Evolutionary conservation across 1,284 basidiomycete genomes (phyloP), one percentile per base, ranked within the genome.

Genomic region (Coriolopsis trogii): DNA sequence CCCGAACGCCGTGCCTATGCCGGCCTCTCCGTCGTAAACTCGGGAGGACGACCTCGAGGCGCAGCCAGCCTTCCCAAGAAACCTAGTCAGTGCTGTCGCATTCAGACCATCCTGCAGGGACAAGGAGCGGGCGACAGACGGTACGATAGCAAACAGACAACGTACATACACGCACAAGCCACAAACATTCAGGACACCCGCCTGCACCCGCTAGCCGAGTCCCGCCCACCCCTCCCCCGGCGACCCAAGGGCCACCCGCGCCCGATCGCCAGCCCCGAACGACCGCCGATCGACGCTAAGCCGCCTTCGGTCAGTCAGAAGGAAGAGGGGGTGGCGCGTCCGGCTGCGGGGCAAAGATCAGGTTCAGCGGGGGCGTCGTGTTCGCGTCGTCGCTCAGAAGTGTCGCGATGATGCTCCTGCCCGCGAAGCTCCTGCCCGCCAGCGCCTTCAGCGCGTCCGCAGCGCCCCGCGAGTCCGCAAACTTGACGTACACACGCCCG

Each of bases 401-500:
- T 18, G 90, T 91, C 20, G 89, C 89, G 60, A 89, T 87, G 63
- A 97, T 96, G 41, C 91, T 92, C 61, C 95, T 79, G 1, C 95
- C 95, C 39, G 88, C 94, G 63, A 98, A 98, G 54, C 92, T 92
- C 48, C 95, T 78, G 13, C 95, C 95, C 12, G 95, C 95, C 44
- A 98, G 79, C 29, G 86, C 84, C 67, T 89, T 88, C 68, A 98
- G 78, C 26, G 90, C 95, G 51, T 70, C 73, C 33, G 77, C 76
- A 13, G 93, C 92, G 45, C 82, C 74, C 7, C 76, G 74, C 6
- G 85, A 68, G 37, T 86, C 76, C 25, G 59, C 62, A 69, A 89
- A 98, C 72, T 91, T 89, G 61, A 98, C 93, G 69, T 95, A 98
- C 15, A 98, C 95, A 43, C 94, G 81, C 15, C 95, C 95, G 20